Base-by-base conservation (phyloP, 371 early-diverging fungal genomes). In the Apophysomyces variabilis region DNA sequence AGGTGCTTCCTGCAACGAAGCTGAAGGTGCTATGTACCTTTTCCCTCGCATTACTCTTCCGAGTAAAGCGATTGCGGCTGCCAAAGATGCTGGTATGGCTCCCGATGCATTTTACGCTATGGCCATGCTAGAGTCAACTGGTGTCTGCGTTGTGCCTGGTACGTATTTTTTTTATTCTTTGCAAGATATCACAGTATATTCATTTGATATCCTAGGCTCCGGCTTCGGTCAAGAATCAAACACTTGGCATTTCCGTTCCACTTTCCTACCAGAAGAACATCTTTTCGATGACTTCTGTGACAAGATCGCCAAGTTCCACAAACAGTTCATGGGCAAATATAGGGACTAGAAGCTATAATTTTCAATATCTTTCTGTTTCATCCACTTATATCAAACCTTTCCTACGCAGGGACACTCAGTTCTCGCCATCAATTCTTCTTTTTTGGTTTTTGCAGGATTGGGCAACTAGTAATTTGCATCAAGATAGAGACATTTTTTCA, bases 11-110 rank as follows among this genome's bases (percentile, higher is more conserved):
- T 97, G 98, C 82, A 92, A 96, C 69, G 76, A 79, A 60, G 97
- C 97, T 16, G 77, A 90, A 69, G 99, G 99, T 18, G 93, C 99
- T 58, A 94, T 99, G 97, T 99, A 99, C 77, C 84, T 97, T 54
- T 97, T 97, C 89, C 98, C 98, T 6, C 82, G 74, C 50, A 85
- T 99, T 43, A 68, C 75, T 12, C 71, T 98, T 5, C 92, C 98
- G 12, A 59, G 69, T 46, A 89, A 86, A 64, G 93, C 93, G 35
- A 76, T 96, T 35, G 88, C 87, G 45, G 94, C 88, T 57, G 96
- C 96, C 11, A 64, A 86, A 60, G 73, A 68, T 13, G 80, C 72
- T 8, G 85, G 86, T 26, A 85, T 89, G 82, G 62, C 77, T 54
- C 92, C 97, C 13, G 99, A 99, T 76, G 88, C 85, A 16, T 85